These are phyloP conservation scores for Dactylella cylindrospora DNA, from an alignment of 2,329 filamentous ascomycete species.

Conservation along the genomic window DNA sequence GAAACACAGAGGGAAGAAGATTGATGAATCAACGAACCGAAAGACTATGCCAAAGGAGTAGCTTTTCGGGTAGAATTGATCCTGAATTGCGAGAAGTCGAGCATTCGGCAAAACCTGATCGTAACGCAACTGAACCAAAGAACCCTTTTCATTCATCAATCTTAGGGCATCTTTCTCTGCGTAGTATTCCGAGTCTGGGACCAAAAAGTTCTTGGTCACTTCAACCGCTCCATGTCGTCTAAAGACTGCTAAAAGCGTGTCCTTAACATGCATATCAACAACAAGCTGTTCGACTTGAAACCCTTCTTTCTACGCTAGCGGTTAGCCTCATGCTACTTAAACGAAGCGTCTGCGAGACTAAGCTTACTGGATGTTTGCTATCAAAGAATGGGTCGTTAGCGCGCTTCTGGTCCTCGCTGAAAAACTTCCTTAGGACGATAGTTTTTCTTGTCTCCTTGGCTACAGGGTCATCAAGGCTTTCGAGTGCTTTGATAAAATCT, in stretches of 20 bases:
- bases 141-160: slow-evolving; percentile 78
- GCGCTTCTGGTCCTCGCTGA: slow-evolving; percentile 20
- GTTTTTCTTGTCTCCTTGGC: slow-evolving; percentile 28
- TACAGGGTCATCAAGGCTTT: slow-evolving; percentile 33
- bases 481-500: slow-evolving; percentile 37
- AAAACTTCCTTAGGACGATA: slow-evolving; percentile 23
- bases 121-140: slow-evolving; percentile 89
- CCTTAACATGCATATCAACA: slow-evolving; percentile 62
- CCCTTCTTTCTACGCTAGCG: slow-evolving; percentile 6
- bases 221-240: slow-evolving; percentile 87
- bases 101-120: slow-evolving; percentile 90
- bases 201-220: slow-evolving; percentile 70
- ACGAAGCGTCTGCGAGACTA: too few relatives aligned
- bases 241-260: slow-evolving; percentile 75
- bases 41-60: slow-evolving; percentile 85
- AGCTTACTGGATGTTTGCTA: slow-evolving; percentile 14
- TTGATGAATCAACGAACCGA: too few relatives aligned
- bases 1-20: too few relatives aligned
- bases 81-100: slow-evolving; percentile 73
- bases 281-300: slow-evolving; percentile 24
- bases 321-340: too few relatives aligned
- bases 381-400: slow-evolving; percentile 39
- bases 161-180: slow-evolving; percentile 68
- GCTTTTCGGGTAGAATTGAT: slow-evolving; percentile 68
- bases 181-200: slow-evolving; percentile 81